Evolutionary conservation across 2,329 filamentous ascomycete species (phyloP).

Genomic region (Coniochaeta prunicola): DNA sequence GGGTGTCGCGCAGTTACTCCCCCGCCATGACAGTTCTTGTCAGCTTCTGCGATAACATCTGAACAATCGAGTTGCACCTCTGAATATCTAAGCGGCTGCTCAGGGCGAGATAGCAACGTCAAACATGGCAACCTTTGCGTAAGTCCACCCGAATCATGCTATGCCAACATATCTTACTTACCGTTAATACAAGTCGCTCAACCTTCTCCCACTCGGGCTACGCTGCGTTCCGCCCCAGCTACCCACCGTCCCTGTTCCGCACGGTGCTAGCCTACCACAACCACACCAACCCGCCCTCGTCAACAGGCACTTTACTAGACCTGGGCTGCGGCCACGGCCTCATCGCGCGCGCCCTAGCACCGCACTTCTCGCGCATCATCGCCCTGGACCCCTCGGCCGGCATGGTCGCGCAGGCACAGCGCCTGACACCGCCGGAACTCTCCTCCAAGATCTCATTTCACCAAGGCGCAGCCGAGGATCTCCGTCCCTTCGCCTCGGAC

Average conservation of each 20-base stretch:
- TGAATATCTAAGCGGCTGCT: neutral
- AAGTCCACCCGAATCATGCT: neutral
- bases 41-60: neutral
- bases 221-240: conserved; percentile 52
- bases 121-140: conserved; percentile 1
- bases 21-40: neutral
- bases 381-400: conserved; percentile 49
- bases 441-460: conserved; percentile 38
- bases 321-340: conserved; percentile 58
- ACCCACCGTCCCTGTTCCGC: conserved; percentile 47
- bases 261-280: conserved; percentile 47
- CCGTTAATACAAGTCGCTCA: conserved; percentile 34
- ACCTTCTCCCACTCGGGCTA: conserved; percentile 51
- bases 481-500: conserved; percentile 37
- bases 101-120: neutral
- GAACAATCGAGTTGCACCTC: neutral
- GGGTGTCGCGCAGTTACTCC: neutral
- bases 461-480: conserved; percentile 44
- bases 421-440: conserved; percentile 25
- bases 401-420: conserved; percentile 47
- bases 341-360: conserved; percentile 44
- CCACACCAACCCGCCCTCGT: conserved; percentile 16
- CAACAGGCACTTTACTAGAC: conserved; percentile 37
- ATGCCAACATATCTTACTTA: conserved; percentile 3
- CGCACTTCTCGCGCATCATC: conserved; percentile 41